Conservation (phyloP, 2,329 filamentous ascomycete species). For the Aspergillaceae sp. region DNA sequence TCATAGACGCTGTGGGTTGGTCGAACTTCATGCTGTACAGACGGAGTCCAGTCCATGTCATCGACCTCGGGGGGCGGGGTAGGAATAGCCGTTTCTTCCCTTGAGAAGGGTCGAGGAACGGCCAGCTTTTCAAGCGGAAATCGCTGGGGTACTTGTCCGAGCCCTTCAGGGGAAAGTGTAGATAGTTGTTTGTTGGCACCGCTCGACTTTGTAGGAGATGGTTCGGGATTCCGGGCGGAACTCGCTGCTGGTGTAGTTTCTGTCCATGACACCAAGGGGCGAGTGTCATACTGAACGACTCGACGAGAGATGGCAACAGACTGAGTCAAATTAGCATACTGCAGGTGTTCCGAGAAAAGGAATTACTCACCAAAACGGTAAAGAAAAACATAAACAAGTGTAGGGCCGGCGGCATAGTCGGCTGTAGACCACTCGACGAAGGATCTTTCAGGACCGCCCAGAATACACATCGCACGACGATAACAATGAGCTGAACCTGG, state of each 20-base stretch:
- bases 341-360: not conserved
- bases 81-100: conserved; percentile 19
- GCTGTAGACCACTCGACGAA: conserved; percentile 24
- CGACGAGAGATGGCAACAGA: conserved; percentile 30
- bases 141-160: conserved; percentile 12
- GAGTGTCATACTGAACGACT: conserved; percentile 32
- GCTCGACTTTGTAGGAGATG: conserved; percentile 10
- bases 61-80: conserved; percentile 35
- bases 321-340: conserved; percentile 20
- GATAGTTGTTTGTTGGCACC: conserved; percentile 7
- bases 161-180: conserved; percentile 9
- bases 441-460: conserved; percentile 38
- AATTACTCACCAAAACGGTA: conserved; percentile 28
- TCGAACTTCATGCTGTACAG: conserved; percentile 27
- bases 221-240: conserved; percentile 14
- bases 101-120: conserved; percentile 14
- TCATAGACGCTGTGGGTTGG: conserved; percentile 23
- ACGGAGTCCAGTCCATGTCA: conserved; percentile 46
- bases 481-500: conserved; percentile 37
- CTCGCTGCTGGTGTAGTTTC: conserved; percentile 26
- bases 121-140: conserved; percentile 38
- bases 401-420: conserved; percentile 23
- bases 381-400: conserved; percentile 35
- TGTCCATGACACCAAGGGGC: conserved; percentile 35
- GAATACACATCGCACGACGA: conserved; percentile 36